Evolutionary conservation across 1,139 yeast species (phyloP).

Genomic region (Debaryomycetaceae sp.): DNA sequence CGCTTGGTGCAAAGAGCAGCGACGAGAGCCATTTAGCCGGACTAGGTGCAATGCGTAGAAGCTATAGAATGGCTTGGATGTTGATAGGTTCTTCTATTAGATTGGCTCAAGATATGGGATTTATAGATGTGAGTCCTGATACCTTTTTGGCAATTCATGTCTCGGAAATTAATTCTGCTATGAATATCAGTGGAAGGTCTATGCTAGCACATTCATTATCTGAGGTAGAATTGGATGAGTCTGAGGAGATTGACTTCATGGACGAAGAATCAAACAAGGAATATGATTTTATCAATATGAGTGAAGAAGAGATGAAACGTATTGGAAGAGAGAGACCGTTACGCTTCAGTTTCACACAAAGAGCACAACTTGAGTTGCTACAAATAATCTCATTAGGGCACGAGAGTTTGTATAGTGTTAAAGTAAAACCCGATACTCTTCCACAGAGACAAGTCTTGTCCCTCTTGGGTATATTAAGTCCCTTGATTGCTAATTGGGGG

Average conservation of each 20-base stretch:
- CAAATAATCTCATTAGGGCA: slow-evolving; percentile 81
- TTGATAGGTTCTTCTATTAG: slow-evolving; percentile 83
- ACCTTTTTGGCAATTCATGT: slow-evolving; percentile 81
- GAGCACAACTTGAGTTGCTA: slow-evolving; percentile 74
- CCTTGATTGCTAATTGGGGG: slow-evolving; percentile 78
- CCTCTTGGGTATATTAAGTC: slow-evolving; percentile 67
- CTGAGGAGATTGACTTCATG: slow-evolving; percentile 28
- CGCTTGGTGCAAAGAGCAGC: slow-evolving; percentile 6
- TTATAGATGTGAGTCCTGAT: slow-evolving; percentile 68
- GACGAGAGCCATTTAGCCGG: slow-evolving; percentile 62
- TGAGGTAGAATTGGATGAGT: slow-evolving; percentile 57
- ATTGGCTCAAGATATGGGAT: slow-evolving; percentile 82
- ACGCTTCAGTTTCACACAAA: slow-evolving; percentile 58
- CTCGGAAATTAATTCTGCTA: slow-evolving; percentile 74
- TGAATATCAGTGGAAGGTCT: slow-evolving; percentile 66
- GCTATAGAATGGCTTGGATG: slow-evolving; percentile 94
- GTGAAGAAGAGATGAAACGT: slow-evolving; percentile 35
- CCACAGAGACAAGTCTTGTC: slow-evolving; percentile 68
- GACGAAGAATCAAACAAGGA: slow-evolving; percentile 28
- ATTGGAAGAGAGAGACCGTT: slow-evolving; percentile 24
- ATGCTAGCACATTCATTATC: slow-evolving; percentile 66
- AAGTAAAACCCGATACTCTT: slow-evolving; percentile 51
- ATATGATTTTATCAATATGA: slow-evolving; percentile 28
- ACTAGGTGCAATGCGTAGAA: slow-evolving; percentile 78
- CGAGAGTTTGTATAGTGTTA: slow-evolving; percentile 72